Conservation (phyloP, 2,329 filamentous ascomycete species). For the Talaromyces verruculosus region DNA sequence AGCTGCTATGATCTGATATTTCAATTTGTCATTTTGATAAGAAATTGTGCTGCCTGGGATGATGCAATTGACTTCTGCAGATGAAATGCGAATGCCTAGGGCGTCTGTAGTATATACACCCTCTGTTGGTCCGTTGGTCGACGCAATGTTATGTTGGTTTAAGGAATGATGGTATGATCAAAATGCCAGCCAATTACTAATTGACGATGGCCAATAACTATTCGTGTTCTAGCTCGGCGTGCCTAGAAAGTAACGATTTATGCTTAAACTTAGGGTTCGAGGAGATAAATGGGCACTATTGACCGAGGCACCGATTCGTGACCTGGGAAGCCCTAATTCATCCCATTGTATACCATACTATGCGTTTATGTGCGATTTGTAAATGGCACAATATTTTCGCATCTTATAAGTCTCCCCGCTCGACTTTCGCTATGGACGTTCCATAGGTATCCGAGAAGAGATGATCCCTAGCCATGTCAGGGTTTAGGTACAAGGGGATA, state of each 20-base stretch:
- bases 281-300: background rate
- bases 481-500: no score
- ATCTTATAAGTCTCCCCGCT: no score
- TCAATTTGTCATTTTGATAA: background rate
- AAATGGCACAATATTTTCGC: no score
- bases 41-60: background rate
- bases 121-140: background rate
- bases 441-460: no score
- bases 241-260: background rate
- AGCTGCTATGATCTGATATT: background rate
- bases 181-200: background rate
- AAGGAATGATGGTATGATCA: background rate
- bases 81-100: background rate
- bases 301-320: background rate
- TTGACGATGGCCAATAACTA: background rate
- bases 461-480: no score
- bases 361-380: background rate
- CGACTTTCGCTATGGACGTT: no score
- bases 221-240: no score
- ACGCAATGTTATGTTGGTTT: background rate
- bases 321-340: background rate
- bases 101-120: background rate
- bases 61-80: background rate
- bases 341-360: background rate
- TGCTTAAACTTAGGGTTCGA: background rate